Base-by-base conservation (phyloP, 176 grass and related monocot genomes). In the Cenchrus americanus region DNA sequence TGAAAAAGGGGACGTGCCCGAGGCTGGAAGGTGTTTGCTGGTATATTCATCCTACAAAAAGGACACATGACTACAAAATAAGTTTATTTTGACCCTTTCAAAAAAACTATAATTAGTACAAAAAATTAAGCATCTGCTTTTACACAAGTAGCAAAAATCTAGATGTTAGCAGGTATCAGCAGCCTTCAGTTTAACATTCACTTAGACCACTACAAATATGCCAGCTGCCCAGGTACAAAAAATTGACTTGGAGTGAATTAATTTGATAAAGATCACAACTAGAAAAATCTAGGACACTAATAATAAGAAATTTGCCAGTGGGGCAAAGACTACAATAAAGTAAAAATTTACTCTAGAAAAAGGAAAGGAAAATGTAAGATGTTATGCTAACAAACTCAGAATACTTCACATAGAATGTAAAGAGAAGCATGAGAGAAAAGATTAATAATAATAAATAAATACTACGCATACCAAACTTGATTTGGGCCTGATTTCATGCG, bases 1-100 rank as follows among this genome's bases (percentile, higher is more conserved):
- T 98, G 96, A 76, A 98, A 98, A 78, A 98, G 93, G 23, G 89
- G 93, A 1, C 89, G 91, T 65, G 93, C 96, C 81, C 93, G 84
- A 87, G 96, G 93, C 85, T 95, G 87, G 75, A 92, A 98, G 66
- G 96, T 91, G 82, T 92, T 98, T 83, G 87, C 79, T 34, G 93
- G 91, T 81, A 95, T 79, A 86, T 93, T 95, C 40, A 84, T 80
- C 96, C 96, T 98, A 78, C 70, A 80, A 75, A 89, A 21, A 43
- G 0, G 30, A 55, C 41, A 80, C 22, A 71, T 82, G 24, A 42
- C 32, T 65, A 71, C 34, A 87, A 60, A 68, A 61, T 81, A 65
- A 77, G 59, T 82, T 19, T 53, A 12, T 23, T 44, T 37, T 63
- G 12, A 68, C 59, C 55, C 18, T 61, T 74, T 61, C 19, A 32